Conservation (phyloP, 139 green algal species). For the Chlamydomonas asymmetrica region DNA sequence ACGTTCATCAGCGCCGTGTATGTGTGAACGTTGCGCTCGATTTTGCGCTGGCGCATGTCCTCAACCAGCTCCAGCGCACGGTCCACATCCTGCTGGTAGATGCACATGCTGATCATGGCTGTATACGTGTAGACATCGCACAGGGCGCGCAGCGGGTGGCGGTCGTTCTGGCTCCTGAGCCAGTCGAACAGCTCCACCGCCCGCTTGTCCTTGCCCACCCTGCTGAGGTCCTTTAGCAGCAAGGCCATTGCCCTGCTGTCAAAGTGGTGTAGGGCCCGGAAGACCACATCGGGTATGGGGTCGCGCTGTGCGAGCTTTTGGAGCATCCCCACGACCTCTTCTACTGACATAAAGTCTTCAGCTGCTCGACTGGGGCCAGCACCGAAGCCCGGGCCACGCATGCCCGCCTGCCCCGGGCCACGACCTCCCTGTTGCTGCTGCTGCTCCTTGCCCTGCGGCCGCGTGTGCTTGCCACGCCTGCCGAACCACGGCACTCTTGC, state of each 20-base stretch:
- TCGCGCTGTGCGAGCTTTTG: constrained; percentile 40
- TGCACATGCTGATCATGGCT: constrained; percentile 80
- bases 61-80: constrained; percentile 68
- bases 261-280: constrained; percentile 69
- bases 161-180: constrained; percentile 56
- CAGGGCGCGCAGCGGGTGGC: constrained; percentile 54
- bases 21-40: constrained; percentile 83
- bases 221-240: constrained; percentile 80
- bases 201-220: constrained; percentile 49
- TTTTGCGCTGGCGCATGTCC: constrained; percentile 66
- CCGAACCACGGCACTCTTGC: too few species aligned
- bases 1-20: constrained; percentile 86
- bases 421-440: not conserved
- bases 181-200: constrained; percentile 81
- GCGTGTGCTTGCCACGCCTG: not conserved
- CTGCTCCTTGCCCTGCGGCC: not conserved
- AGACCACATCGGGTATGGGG: constrained; percentile 55
- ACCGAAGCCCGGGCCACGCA: not conserved
- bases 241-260: constrained; percentile 69
- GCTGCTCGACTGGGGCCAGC: not conserved
- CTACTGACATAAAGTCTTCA: constrained; percentile 45
- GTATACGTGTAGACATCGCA: constrained; percentile 87
- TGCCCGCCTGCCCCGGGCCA: not conserved
- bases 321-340: constrained; percentile 48
- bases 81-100: constrained; percentile 71